Base-by-base conservation (phyloP, 192 early-diverging fungal genomes). In the Rhizoclosmatium globosum region DNA sequence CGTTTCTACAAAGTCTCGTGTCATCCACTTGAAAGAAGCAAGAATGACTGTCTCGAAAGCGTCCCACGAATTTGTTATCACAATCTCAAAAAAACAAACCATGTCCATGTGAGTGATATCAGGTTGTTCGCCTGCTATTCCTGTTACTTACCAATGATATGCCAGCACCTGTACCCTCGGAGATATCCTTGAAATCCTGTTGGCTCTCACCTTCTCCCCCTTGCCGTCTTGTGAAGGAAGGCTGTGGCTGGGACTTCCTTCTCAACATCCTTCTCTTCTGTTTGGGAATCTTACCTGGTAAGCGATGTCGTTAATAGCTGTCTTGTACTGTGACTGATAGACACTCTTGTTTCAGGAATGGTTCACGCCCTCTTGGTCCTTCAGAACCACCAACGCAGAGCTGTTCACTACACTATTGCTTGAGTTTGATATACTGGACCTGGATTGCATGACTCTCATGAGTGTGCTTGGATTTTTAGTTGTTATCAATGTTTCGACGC, bases 351-450 rank as follows among this genome's bases (percentile, higher is more conserved):
- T 21, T 15, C 72, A 74, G 72, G 72, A 23, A 38, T 74, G 47
- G 57, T 76, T 31, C 74, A 76, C 45, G 74, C 74, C 9, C 48
- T 76, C 4, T 45, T 76, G 31, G 74, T 76, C 9, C 74, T 76
- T 23, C 74, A 76, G 64, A 76, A 76, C 64, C 74, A 76, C 74
- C 74, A 76, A 61, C 74, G 74, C 74, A 39, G 74, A 11, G 74
- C 74, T 13, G 74, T 76, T 41, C 74, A 76, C 47, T 76, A 76
- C 74, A 76, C 74, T 38, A 41, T 76, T 45, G 74, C 66, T 59
- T 76, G 39, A 71, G 3, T n/a, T n/a, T n/a, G n/a, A n/a, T n/a
- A n/a, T n/a, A n/a, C n/a, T n/a, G n/a, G n/a, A n/a, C n/a, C n/a
- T n/a, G n/a, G n/a, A n/a, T n/a, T n/a, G n/a, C n/a, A n/a, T n/a